Percentiles rank a stretch among this genome's conserved stretches.
phyloP scores from a whole-genome alignment of 78 protist genomes.

The Dictyostelium brefeldianum region DNA sequence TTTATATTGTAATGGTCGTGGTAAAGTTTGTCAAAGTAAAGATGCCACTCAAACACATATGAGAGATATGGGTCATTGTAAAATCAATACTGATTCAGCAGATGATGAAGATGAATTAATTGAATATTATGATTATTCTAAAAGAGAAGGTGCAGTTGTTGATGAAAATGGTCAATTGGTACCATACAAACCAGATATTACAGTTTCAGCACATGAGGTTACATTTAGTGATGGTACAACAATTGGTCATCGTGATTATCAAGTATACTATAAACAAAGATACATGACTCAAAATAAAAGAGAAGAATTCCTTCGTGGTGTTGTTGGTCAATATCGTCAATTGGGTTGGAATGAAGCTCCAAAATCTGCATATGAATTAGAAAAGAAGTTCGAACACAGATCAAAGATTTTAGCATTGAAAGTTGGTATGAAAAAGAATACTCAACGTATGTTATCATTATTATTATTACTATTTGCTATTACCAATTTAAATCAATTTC shows the following conservation, averaged over 20 bases:
- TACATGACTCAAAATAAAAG: conserved; percentile 27
- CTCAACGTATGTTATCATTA: conserved; percentile 26
- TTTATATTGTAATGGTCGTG: conserved; percentile 87
- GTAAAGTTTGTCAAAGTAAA: conserved; percentile 36
- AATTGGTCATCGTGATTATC: conserved; percentile 83
- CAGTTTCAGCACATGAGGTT: conserved; percentile 48
- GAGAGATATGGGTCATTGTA: conserved; percentile 81
- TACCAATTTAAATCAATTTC: too few species aligned
- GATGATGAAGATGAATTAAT: conserved; percentile 67
- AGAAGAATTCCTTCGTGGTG: conserved; percentile 20
- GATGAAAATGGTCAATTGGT: conserved; percentile 38
- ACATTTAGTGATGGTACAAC: conserved; percentile 69
- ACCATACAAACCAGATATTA: not conserved
- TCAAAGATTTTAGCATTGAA: conserved; percentile 48
- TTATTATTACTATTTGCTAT: not conserved
- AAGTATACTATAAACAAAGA: conserved; percentile 77
- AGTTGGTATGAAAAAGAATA: conserved; percentile 79
- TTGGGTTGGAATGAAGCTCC: conserved; percentile 71
- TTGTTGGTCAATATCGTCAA: conserved; percentile 35
- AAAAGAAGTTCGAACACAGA: not conserved
- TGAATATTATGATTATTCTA: conserved; percentile 89
- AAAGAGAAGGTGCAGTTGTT: not conserved
- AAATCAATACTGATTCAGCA: conserved; percentile 49
- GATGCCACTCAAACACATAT: conserved; percentile 91
- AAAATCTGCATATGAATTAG: not conserved